phyloP scores from a whole-genome alignment of 306 rosid species.

The Echinosophora koreensis region DNA sequence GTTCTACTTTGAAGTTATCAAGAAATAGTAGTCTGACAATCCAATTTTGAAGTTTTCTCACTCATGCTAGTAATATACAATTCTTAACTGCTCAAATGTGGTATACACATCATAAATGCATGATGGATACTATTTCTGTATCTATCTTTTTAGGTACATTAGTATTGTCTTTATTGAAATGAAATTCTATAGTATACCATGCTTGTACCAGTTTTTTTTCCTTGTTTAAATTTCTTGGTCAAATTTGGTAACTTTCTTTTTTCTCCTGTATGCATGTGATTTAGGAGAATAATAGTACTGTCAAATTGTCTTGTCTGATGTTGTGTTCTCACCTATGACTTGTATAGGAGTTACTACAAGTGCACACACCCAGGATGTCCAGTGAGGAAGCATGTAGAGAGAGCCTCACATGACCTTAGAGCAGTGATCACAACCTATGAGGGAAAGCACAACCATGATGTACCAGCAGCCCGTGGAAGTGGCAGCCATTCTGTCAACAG shows the following conservation, averaged over 20 bases:
- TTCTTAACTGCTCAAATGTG: conserved; percentile 11
- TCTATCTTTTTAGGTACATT: conserved; percentile 7
- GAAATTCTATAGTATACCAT: not conserved
- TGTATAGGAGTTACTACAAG: conserved; percentile 95
- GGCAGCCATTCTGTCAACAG: conserved; percentile 68
- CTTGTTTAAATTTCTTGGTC: conserved; percentile 38
- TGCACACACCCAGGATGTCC: conserved; percentile 87
- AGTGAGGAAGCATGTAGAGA: conserved; percentile 91
- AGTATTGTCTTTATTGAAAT: not conserved
- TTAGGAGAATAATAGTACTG: not conserved
- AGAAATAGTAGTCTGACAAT: conserved; percentile 19
- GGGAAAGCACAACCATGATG: conserved; percentile 93
- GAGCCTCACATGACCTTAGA: conserved; percentile 82
- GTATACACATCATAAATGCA: conserved; percentile 21
- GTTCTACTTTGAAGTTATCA: conserved; percentile 36
- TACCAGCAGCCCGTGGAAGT: conserved; percentile 92
- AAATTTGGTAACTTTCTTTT: conserved; percentile 37
- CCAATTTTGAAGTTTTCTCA: conserved; percentile 31
- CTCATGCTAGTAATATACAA: conserved; percentile 23
- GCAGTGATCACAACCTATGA: conserved; percentile 97
- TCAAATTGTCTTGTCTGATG: conserved; percentile 19
- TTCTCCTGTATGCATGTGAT: conserved; percentile 22
- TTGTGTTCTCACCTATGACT: conserved; percentile 18
- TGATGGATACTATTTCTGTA: conserved; percentile 28
- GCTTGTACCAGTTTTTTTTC: conserved; percentile 14